These are phyloP conservation scores for Collariella sp. DNA, from an alignment of 495 filamentous ascomycete species.

Conservation along the genomic window DNA sequence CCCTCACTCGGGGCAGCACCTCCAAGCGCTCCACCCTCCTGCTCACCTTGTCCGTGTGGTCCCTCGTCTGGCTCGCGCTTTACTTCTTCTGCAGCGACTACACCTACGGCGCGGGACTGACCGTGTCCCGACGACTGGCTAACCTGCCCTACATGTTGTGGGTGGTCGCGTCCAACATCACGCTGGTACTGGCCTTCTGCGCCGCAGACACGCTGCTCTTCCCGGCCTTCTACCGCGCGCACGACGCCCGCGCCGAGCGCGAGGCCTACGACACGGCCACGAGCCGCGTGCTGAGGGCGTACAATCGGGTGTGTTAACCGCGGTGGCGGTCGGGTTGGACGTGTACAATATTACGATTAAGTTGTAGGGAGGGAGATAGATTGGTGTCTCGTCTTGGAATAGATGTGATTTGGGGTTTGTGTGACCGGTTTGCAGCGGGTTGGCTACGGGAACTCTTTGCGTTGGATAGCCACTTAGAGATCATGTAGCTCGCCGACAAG, in stretches of 20 bases:
- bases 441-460: not conserved
- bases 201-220: slow-evolving; percentile 69
- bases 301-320: slow-evolving; percentile 62
- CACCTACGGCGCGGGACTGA: slow-evolving; percentile 58
- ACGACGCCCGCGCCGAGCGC: slow-evolving; percentile 41
- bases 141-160: slow-evolving; percentile 92
- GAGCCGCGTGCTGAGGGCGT: slow-evolving; percentile 67
- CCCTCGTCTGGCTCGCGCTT: slow-evolving; percentile 54
- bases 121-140: slow-evolving; percentile 79
- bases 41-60: slow-evolving; percentile 50
- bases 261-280: slow-evolving; percentile 57
- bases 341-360: slow-evolving; percentile 65
- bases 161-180: slow-evolving; percentile 80
- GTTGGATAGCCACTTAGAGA: not conserved
- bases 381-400: not conserved
- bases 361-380: slow-evolving; percentile 36
- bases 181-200: slow-evolving; percentile 69
- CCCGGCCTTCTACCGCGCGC: slow-evolving; percentile 54
- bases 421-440: not conserved
- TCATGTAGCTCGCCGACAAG: slow-evolving; percentile 1
- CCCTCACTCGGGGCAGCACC: slow-evolving; percentile 28
- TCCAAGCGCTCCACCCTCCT: slow-evolving; percentile 48
- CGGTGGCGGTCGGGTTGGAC: slow-evolving; percentile 63
- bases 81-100: slow-evolving; percentile 60
- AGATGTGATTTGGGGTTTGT: not conserved